Conservation (phyloP, 2,329 filamentous ascomycete species). For the Fusarium circinatum region DNA sequence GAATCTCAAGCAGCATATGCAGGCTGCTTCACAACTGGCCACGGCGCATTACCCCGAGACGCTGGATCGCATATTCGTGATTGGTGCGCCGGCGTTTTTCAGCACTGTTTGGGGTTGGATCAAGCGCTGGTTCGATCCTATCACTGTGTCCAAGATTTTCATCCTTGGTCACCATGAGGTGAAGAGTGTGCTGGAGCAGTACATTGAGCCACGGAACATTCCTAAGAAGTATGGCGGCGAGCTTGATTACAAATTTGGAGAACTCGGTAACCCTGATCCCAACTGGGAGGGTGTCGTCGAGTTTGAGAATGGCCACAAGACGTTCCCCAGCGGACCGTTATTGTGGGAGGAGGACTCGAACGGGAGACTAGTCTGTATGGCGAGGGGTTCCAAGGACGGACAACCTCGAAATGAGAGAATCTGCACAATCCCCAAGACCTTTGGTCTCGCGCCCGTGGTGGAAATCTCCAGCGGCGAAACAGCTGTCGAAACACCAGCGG, state of each 20-base stretch:
- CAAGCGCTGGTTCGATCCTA: constrained; percentile 95
- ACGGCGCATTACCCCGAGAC: constrained; percentile 97
- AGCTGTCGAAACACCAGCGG: neutral
- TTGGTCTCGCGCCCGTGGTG: constrained; percentile 13
- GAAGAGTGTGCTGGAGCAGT: constrained; percentile 78
- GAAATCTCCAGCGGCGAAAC: constrained; percentile 3
- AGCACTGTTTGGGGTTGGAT: constrained; percentile 94
- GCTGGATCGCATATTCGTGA: constrained; percentile 74
- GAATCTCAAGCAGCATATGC: constrained; percentile 94
- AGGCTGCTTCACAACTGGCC: constrained; percentile 86
- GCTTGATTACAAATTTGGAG: constrained; percentile 83
- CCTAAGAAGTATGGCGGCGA: constrained; percentile 91
- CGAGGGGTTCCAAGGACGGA: constrained; percentile 60
- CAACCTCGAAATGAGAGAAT: constrained; percentile 59
- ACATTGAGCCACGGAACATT: constrained; percentile 85
- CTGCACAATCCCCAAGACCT: constrained; percentile 61
- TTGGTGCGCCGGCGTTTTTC: constrained; percentile 91
- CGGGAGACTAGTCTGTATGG: constrained; percentile 63
- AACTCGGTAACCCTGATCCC: constrained; percentile 78
- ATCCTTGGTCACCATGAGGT: constrained; percentile 82
- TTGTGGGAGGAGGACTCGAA: constrained; percentile 63
- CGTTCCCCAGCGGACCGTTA: constrained; percentile 67
- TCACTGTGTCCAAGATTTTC: constrained; percentile 95
- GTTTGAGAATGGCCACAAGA: constrained; percentile 64
- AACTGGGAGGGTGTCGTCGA: constrained; percentile 59